Conservation (phyloP, 257 asterid species). For the Catharanthus roseus region DNA sequence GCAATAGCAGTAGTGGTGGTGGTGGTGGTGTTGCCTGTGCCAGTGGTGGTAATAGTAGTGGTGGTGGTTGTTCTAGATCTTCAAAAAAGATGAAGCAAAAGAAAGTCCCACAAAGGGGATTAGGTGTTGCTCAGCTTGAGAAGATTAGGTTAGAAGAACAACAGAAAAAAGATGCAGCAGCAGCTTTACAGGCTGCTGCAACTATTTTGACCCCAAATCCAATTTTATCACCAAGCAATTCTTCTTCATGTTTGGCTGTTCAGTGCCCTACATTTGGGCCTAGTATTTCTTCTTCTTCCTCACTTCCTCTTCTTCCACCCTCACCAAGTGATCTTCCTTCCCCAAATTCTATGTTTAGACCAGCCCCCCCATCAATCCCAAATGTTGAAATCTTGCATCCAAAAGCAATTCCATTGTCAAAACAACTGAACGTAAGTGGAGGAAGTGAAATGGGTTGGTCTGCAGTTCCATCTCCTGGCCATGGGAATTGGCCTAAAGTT, state of each 20-base stretch:
- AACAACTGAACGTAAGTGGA: slow-evolving; percentile 23
- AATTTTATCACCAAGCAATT: slow-evolving; percentile 30
- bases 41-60: slow-evolving; percentile 12
- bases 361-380: slow-evolving; percentile 32
- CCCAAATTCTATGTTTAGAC: slow-evolving; percentile 33
- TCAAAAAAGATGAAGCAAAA: slow-evolving; percentile 61
- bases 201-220: slow-evolving; percentile 30
- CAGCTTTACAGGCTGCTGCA: slow-evolving; percentile 32
- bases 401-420: slow-evolving; percentile 27
- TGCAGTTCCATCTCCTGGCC: slow-evolving; percentile 22
- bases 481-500: slow-evolving; percentile 37
- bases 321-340: slow-evolving; percentile 32
- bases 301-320: slow-evolving; percentile 23
- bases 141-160: slow-evolving; percentile 75
- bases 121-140: slow-evolving; percentile 95
- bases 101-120: slow-evolving; percentile 82
- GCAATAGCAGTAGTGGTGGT: slow-evolving; percentile 33
- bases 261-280: slow-evolving; percentile 35
- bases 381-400: slow-evolving; percentile 30
- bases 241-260: slow-evolving; percentile 20
- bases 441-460: slow-evolving; percentile 31
- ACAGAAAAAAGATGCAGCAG: slow-evolving; percentile 44
- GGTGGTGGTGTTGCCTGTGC: slow-evolving; percentile 8
- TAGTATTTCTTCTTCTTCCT: slow-evolving; percentile 27
- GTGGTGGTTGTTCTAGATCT: slow-evolving; percentile 25